Evolutionary conservation across 768 basidiomycete species (phyloP).

Genomic region (Leccinellum luteum): DNA sequence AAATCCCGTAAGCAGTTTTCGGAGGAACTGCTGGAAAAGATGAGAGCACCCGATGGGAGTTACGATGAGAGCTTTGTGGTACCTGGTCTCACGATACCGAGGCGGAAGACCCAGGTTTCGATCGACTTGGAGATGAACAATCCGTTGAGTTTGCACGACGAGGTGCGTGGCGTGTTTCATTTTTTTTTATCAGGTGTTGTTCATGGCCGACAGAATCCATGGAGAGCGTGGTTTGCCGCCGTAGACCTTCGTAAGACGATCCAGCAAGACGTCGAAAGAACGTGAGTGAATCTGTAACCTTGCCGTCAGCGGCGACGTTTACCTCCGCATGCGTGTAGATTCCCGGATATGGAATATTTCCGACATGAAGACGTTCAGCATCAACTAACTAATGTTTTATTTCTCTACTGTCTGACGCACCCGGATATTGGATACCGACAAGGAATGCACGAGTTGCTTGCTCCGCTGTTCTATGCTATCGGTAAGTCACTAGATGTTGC

Average conservation of each 20-base stretch:
- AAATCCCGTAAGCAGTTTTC: conserved; percentile 55
- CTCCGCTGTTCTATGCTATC: conserved; percentile 73
- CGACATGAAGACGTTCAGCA: conserved; percentile 69
- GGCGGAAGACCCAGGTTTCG: conserved; percentile 25
- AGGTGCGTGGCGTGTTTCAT: conserved; percentile 40
- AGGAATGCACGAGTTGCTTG: conserved; percentile 98
- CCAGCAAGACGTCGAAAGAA: conserved; percentile 91
- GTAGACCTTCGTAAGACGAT: conserved; percentile 89
- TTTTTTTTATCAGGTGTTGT: neutral
- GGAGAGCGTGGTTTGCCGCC: conserved; percentile 91
- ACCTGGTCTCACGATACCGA: conserved; percentile 46
- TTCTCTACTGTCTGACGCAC: conserved; percentile 76
- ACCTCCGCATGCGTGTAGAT: conserved; percentile 46
- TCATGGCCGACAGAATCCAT: conserved; percentile 67
- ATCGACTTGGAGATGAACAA: conserved; percentile 70
- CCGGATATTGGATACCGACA: conserved; percentile 91
- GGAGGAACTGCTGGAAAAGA: conserved; percentile 58
- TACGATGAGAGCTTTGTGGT: conserved; percentile 66
- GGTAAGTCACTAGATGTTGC: conserved; percentile 21
- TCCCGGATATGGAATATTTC: conserved; percentile 96
- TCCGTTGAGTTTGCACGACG: conserved; percentile 75
- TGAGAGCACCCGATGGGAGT: conserved; percentile 84
- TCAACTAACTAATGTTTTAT: conserved; percentile 83
- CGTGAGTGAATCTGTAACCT: conserved; percentile 51
- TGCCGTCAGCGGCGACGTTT: conserved; percentile 2